Percentiles rank a stretch among this genome's conserved stretches.
These are phyloP conservation scores for Tylopilus vinaceipallidus DNA, from an alignment of 768 basidiomycete genomes.

Conservation along the genomic window DNA sequence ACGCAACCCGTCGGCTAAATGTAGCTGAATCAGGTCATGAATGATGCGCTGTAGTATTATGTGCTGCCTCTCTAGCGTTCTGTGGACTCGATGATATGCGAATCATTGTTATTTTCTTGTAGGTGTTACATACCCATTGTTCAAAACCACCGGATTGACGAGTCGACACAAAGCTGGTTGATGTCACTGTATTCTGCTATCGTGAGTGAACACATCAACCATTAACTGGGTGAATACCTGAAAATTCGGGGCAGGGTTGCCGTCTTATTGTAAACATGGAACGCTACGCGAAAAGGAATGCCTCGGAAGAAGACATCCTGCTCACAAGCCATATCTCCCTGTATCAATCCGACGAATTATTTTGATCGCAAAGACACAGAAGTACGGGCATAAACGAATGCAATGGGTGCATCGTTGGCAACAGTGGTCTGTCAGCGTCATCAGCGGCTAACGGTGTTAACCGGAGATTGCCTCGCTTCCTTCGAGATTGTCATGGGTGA, in stretches of 20 bases:
- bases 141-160: neutral
- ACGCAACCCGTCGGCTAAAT: neutral
- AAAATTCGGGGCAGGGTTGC: conserved; percentile 15
- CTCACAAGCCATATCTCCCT: conserved; percentile 11
- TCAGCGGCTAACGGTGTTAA: neutral
- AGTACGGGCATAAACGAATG: too few species aligned
- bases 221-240: neutral
- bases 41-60: conserved; percentile 6
- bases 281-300: conserved; percentile 6
- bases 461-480: neutral
- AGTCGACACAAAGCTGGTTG: conserved; percentile 12
- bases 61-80: neutral
- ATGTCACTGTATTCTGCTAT: conserved; percentile 11
- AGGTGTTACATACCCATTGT: neutral
- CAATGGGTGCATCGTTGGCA: too few species aligned
- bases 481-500: too few species aligned
- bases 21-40: neutral
- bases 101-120: conserved; percentile 1
- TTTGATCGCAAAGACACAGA: neutral
- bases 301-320: conserved; percentile 4
- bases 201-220: conserved; percentile 14
- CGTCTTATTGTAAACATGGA: conserved; percentile 27
- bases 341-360: neutral
- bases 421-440: neutral
- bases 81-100: conserved; percentile 4